Base-by-base conservation (phyloP, 768 basidiomycete species). In the Mrakia blollopis region DNA sequence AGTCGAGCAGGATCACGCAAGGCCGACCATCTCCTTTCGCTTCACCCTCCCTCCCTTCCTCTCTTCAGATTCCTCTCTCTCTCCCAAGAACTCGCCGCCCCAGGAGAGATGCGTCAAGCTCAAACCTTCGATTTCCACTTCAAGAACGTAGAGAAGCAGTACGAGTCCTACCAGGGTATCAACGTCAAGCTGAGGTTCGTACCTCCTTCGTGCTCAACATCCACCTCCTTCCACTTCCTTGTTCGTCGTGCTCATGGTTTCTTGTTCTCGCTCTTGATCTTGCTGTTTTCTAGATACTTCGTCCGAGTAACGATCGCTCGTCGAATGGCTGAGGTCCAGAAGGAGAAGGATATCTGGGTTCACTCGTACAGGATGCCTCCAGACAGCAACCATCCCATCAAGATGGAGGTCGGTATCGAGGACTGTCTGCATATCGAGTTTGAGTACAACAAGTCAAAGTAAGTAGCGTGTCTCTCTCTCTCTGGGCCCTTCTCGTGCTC, bases 401-500 rank as follows among this genome's bases (percentile, higher is more conserved):
- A 96, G 87, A 98, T 99, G 97, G 97, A 98, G 85, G 97, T 98
- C 52, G 97, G 97, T 11, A 99, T 99, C 78, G 97, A 98, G 83
- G 97, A 98, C 82, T 98, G 97, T 83, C 84, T 98, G 81, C 96
- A 98, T 83, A 99, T 98, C 81, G 97, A 98, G 83, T 98, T 98
- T 80, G 97, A 98, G 85, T 98, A 99, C 85, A 98, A 99, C 87
- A 98, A 98, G 83, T 96, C 95, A 75, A 98, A 99, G 96, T 93
- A 77, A 79, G 91, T 86, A 28, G 1, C 47, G 21, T 2, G 14
- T 47, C 7, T 28, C 23, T 28, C 14, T 65, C 63, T 30, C 2
- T 65, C 16, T 63, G 35, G n/a, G 2, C n/a, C n/a, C n/a, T n/a
- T n/a, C n/a, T n/a, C n/a, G n/a, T n/a, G n/a, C n/a, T n/a, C n/a